phyloP scores from a whole-genome alignment of 352 stramenopile species.

The Saprolegnia parasitica region DNA sequence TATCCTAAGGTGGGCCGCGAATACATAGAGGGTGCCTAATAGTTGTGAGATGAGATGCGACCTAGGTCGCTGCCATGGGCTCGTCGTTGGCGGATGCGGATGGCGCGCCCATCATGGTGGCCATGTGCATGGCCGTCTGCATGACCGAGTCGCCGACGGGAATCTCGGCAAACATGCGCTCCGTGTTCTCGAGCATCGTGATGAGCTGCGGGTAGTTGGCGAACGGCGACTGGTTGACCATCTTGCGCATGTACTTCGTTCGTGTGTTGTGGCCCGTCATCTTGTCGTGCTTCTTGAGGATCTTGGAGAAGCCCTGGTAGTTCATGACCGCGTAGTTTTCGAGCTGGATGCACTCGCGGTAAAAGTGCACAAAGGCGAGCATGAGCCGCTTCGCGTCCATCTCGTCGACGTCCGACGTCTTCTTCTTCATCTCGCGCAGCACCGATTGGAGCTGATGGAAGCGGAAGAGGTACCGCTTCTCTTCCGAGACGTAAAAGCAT shows the following conservation, averaged over 20 bases:
- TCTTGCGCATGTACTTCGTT: constrained; percentile 80
- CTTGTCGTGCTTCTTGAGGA: constrained; percentile 83
- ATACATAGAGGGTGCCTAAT: not conserved
- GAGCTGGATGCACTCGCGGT: constrained; percentile 70
- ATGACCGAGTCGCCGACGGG: constrained; percentile 28
- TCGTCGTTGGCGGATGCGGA: not conserved
- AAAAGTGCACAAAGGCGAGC: constrained; percentile 80
- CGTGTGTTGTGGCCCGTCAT: constrained; percentile 80
- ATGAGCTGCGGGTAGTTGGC: constrained; percentile 70
- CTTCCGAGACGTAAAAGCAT: constrained; percentile 66
- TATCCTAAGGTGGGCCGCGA: not conserved
- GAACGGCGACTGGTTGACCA: constrained; percentile 74
- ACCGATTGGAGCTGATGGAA: constrained; percentile 68
- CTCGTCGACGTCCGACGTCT: constrained; percentile 35
- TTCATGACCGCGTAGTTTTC: constrained; percentile 84
- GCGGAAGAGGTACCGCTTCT: constrained; percentile 65
- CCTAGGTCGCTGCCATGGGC: not conserved
- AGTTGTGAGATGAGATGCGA: not conserved
- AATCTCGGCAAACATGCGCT: constrained; percentile 76
- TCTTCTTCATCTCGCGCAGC: constrained; percentile 57
- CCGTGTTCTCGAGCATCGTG: constrained; percentile 67
- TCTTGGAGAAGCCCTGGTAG: constrained; percentile 85
- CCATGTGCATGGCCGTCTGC: constrained; percentile 30
- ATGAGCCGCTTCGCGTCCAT: constrained; percentile 64
- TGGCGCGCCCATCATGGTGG: constrained; percentile 24